These are phyloP conservation scores for Pisolithus orientalis DNA, from an alignment of 768 basidiomycete species.

Conservation along the genomic window DNA sequence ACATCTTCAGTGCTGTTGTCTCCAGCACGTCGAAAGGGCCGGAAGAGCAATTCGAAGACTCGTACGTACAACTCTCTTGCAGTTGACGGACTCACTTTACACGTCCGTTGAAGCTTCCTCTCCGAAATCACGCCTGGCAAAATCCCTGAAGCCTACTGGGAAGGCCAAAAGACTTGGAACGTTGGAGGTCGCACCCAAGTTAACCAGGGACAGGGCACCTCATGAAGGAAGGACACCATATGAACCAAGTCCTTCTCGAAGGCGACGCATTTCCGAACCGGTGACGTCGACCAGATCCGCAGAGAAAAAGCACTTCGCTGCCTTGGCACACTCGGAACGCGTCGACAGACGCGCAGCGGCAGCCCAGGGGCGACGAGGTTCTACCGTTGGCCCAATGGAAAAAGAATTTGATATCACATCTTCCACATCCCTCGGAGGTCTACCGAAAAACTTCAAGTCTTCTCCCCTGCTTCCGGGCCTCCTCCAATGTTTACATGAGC, in stretches of 20 bases:
- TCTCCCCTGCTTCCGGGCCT: slow-evolving; percentile 68
- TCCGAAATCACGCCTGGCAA: slow-evolving; percentile 21
- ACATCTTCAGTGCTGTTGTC: slow-evolving; percentile 7
- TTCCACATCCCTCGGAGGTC: slow-evolving; percentile 15
- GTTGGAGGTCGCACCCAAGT: slow-evolving; percentile 18
- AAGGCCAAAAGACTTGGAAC: slow-evolving; percentile 21
- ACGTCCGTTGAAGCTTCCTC: slow-evolving; percentile 12
- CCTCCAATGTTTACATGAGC: slow-evolving; percentile 46
- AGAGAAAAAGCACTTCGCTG: slow-evolving; percentile 6
- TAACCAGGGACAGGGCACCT: slow-evolving; percentile 11
- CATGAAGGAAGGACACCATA: slow-evolving; percentile 12
- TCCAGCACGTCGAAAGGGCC: slow-evolving; percentile 8
- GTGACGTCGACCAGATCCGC: not conserved
- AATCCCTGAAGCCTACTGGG: slow-evolving; percentile 21
- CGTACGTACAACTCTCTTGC: slow-evolving; percentile 7
- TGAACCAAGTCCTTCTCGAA: not conserved
- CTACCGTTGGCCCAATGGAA: slow-evolving; percentile 21
- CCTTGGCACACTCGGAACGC: slow-evolving; percentile 9
- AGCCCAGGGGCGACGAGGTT: not conserved
- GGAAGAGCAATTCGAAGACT: slow-evolving; percentile 6
- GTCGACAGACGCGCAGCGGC: slow-evolving; percentile 2
- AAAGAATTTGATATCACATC: slow-evolving; percentile 33
- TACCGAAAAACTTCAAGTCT: slow-evolving; percentile 47
- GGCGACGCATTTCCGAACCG: not conserved
- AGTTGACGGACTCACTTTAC: not conserved